These are phyloP conservation scores for Coemansia umbellata DNA, from an alignment of 192 early-diverging fungal genomes.

Conservation along the genomic window DNA sequence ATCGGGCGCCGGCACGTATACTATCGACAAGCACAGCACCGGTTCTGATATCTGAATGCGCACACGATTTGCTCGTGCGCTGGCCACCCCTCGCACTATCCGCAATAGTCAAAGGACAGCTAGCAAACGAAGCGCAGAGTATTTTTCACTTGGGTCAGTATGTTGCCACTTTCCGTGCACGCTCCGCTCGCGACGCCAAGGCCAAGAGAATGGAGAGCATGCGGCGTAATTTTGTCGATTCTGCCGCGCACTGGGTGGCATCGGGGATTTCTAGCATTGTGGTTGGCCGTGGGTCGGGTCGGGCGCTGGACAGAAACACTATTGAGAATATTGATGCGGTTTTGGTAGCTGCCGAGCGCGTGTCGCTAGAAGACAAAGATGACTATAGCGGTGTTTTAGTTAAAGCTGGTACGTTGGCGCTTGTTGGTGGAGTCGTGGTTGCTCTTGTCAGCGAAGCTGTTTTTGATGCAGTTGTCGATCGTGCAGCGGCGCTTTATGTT, in stretches of 20 bases:
- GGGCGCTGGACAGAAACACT: neutral
- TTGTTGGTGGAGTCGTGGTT: constrained; percentile 16
- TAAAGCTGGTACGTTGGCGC: constrained; percentile 11
- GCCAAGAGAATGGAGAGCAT: neutral
- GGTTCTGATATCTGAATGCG: constrained; percentile 23
- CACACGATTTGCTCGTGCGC: constrained; percentile 11
- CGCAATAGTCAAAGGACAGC: neutral
- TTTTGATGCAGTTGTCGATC: neutral
- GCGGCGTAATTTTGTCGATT: constrained; percentile 3
- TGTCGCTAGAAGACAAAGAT: neutral
- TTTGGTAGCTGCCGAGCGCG: neutral
- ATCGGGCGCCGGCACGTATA: constrained; percentile 13
- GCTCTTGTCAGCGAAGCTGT: neutral
- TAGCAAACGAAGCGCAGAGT: neutral
- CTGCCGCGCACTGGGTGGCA: constrained; percentile 2
- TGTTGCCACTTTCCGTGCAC: constrained; percentile 3
- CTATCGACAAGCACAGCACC: constrained; percentile 11
- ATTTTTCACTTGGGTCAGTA: constrained; percentile 25
- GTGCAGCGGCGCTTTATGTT: neutral
- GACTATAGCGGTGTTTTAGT: neutral
- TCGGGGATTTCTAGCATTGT: neutral
- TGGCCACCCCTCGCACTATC: neutral
- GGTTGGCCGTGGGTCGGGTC: neutral
- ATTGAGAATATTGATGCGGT: neutral
- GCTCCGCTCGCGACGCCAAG: neutral